Evolutionary conservation across 805 yeast species (phyloP), one percentile per base, ranked within the genome.

Genomic region (Zygosaccharomyces rouxii): DNA sequence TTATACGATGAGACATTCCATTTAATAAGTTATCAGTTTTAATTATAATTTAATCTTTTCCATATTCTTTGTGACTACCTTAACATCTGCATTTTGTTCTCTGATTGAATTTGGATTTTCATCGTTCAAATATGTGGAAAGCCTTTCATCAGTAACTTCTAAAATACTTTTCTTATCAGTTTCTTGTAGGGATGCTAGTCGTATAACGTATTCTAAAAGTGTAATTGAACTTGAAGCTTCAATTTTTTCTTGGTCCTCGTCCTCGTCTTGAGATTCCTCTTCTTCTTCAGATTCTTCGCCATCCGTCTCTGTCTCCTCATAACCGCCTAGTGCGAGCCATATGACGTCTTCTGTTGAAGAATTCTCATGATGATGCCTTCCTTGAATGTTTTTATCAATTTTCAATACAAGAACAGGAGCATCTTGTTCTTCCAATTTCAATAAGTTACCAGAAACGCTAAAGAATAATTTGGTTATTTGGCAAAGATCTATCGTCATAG

Each of bases 331-430:
- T 3, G 81, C 84, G 21, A 76, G 51, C 82, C 83, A 80, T 37
- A 70, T 72, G n/a, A 70, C 33, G 14, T 54, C 45, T 7, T 51
- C 62, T 49, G 40, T 62, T 54, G 46, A 63, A 39, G 26, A 65
- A 56, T 42, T 62, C 2, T 55, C 51, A 10, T 47, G 52, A 2
- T 35, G 51, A 28, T 55, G 56, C 59, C 60, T 46, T 54, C 65
- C 53, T 31, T 56, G 21, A 44, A 60, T 37, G 18, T 58, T 50
- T 22, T 60, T 64, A 22, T 57, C 62, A 1, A 73, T 60, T 56
- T 86, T 86, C 30, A 86, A 59, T 1, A 85, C 82, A 45, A 86
- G 67, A 0, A 86, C 92, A 0, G 94, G 89, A 0, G 80, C 68
- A 39, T 73, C 73, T 35, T 79, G 71, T 38, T 81, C 86, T 35